Evolutionary conservation across 2,329 filamentous ascomycete species (phyloP), one percentile per base, ranked within the genome.

Genomic region (Blastomyces percursus): DNA sequence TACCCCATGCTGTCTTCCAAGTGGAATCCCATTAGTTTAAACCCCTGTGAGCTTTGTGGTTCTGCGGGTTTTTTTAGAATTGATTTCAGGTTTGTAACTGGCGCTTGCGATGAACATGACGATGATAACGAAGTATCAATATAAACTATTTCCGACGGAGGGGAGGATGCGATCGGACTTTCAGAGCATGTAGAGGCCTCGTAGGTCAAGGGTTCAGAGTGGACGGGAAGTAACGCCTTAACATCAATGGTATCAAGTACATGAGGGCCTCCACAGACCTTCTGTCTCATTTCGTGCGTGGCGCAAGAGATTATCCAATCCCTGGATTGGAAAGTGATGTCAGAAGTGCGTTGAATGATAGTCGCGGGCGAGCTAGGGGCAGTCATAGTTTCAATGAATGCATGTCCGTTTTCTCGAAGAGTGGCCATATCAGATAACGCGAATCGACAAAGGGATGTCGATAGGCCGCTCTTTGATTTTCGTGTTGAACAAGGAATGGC

Each of bases 11-110:
- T 57, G 27, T 58, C 56, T 19, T 55, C 21, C 24, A 52, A 32
- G 40, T 50, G 21, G 38, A 40, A 32, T 24, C 14, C 46, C 35
- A 52, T 42, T 5, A 8, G 12, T 9, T 30, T 11, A 14, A 52
- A 42, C 0, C 30, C 30, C 3, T 21, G 21, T 35, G 56, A 24
- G 6, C 16, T 48, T 59, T n/a, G 56, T 16, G 56, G 42, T 42
- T 32, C 42, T 19, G 48, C 21, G 3, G 46, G 27, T 2, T 58
- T 62, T 35, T 62, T 62, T 9, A 62, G 27, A 30, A 62, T 58
- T 19, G 60, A 51, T 58, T 62, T 62, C 2, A 57, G 60, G 42
- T 14, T n/a, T 19, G 27, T n/a, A 24, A 55, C 38, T 21, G 48
- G 48, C 7, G 38, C 21, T 12, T 54, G 54, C 12, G n/a, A 57